phyloP scores from a whole-genome alignment of 1,284 basidiomycete genomes.

The Mycena sp. region DNA sequence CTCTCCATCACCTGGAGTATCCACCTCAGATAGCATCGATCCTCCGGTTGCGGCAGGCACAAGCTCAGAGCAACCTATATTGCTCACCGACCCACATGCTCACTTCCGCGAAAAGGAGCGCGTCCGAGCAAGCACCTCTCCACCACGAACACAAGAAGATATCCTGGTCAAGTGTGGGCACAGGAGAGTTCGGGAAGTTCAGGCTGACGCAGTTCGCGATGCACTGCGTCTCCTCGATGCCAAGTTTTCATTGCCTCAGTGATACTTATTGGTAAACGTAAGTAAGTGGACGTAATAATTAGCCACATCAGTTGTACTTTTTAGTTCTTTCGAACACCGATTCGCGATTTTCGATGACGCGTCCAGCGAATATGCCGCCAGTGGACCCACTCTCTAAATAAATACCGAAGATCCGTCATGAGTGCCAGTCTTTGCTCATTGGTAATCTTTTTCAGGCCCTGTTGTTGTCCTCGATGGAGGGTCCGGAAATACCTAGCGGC shows the following conservation, averaged over 20 bases:
- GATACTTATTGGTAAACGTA: neutral
- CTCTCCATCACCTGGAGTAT: conserved; percentile 64
- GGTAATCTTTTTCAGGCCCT: conserved; percentile 33
- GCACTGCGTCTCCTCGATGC: conserved; percentile 83
- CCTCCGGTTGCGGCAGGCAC: conserved; percentile 39
- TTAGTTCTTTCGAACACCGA: neutral
- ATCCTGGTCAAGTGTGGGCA: conserved; percentile 56
- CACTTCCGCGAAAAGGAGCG: conserved; percentile 58
- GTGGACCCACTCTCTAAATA: conserved; percentile 34
- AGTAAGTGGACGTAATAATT: too few species aligned
- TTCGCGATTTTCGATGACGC: neutral
- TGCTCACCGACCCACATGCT: conserved; percentile 63
- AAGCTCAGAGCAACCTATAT: conserved; percentile 45
- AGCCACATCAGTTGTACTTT: too few species aligned
- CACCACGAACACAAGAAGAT: conserved; percentile 60
- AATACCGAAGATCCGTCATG: conserved; percentile 37
- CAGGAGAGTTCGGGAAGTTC: conserved; percentile 72
- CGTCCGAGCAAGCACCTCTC: conserved; percentile 47
- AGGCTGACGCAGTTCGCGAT: conserved; percentile 79
- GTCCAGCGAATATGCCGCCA: conserved; percentile 12
- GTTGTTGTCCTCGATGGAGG: conserved; percentile 39
- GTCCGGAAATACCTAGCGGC: conserved; percentile 56
- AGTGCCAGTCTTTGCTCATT: conserved; percentile 42
- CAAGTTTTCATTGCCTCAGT: conserved; percentile 56
- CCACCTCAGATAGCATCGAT: conserved; percentile 46